Conservation (phyloP, 805 yeast genomes). For the Blastobotrys parvus region DNA sequence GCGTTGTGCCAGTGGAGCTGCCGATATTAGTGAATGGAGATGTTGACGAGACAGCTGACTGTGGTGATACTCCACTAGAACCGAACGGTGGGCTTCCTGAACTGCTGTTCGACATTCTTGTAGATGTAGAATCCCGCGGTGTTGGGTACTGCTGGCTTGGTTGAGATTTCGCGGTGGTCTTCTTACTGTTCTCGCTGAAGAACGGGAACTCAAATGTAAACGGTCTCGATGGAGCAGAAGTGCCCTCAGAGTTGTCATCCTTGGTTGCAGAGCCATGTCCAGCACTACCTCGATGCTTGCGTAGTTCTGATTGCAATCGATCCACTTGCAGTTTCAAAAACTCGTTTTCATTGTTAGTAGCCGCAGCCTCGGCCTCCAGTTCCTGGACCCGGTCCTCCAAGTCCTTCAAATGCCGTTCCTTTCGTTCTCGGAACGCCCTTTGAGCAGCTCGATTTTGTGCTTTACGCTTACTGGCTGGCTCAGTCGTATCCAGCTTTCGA, state of each 20-base stretch:
- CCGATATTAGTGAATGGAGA: slow-evolving; percentile 2
- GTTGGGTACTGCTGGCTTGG: too few species aligned
- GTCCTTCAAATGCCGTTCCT: slow-evolving; percentile 78
- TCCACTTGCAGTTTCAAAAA: slow-evolving; percentile 69
- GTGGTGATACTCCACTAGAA: not conserved
- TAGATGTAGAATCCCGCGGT: not conserved
- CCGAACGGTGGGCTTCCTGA: slow-evolving; percentile 1
- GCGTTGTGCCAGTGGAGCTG: not conserved
- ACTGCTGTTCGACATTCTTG: not conserved
- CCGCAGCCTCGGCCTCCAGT: slow-evolving; percentile 64
- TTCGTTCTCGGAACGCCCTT: slow-evolving; percentile 90
- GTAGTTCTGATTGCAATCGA: slow-evolving; percentile 61
- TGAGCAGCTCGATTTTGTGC: slow-evolving; percentile 99
- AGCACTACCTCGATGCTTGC: slow-evolving; percentile 42
- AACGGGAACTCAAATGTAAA: slow-evolving; percentile 53
- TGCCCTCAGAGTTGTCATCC: not conserved
- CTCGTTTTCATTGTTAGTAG: slow-evolving; percentile 63
- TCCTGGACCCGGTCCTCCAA: slow-evolving; percentile 67
- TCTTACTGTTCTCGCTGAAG: slow-evolving; percentile 22
- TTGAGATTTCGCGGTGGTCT: not conserved
- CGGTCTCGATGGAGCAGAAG: slow-evolving; percentile 10
- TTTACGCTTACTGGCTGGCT: slow-evolving; percentile 81
- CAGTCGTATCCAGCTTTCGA: slow-evolving; percentile 67
- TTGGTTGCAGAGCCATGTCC: not conserved
- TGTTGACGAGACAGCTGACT: not conserved